Percentiles rank a stretch among this genome's conserved stretches.
Conservation (phyloP, 768 basidiomycete species). For the Calocera cornea region DNA sequence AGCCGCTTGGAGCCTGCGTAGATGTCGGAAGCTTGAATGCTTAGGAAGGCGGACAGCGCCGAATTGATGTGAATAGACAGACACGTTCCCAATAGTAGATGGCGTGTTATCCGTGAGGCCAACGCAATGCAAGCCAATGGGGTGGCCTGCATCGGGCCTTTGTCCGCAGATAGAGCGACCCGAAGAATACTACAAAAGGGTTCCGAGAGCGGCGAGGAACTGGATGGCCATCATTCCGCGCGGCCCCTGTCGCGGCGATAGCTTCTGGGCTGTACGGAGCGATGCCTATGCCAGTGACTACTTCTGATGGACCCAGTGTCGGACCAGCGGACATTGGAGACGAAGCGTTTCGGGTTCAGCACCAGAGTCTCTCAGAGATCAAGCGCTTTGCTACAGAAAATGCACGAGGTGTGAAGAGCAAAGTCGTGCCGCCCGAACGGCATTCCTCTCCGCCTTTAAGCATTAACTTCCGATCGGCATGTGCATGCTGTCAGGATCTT, state of each 20-base stretch:
- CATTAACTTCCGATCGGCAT: too few species aligned
- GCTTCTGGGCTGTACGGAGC: neutral
- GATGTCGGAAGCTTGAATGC: neutral
- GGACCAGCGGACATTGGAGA: too few species aligned
- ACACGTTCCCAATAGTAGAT: neutral
- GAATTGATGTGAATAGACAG: neutral
- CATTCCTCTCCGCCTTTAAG: too few species aligned
- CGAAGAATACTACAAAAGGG: neutral
- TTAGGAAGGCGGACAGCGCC: neutral
- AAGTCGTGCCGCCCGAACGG: too few species aligned
- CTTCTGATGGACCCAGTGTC: neutral
- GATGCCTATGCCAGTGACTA: neutral
- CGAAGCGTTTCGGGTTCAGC: too few species aligned
- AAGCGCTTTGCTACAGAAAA: too few species aligned
- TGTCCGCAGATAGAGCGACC: neutral
- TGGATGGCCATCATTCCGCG: neutral
- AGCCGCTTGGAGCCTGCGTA: neutral
- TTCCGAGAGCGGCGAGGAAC: neutral
- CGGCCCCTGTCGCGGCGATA: neutral
- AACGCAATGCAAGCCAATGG: neutral
- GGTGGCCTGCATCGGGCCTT: neutral
- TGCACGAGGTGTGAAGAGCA: too few species aligned
- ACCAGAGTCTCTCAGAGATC: too few species aligned
- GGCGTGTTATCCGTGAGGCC: neutral
- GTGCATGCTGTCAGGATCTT: too few species aligned